These are phyloP conservation scores for Thelonectria blattea DNA, from an alignment of 2,329 filamentous ascomycete species.

Conservation along the genomic window DNA sequence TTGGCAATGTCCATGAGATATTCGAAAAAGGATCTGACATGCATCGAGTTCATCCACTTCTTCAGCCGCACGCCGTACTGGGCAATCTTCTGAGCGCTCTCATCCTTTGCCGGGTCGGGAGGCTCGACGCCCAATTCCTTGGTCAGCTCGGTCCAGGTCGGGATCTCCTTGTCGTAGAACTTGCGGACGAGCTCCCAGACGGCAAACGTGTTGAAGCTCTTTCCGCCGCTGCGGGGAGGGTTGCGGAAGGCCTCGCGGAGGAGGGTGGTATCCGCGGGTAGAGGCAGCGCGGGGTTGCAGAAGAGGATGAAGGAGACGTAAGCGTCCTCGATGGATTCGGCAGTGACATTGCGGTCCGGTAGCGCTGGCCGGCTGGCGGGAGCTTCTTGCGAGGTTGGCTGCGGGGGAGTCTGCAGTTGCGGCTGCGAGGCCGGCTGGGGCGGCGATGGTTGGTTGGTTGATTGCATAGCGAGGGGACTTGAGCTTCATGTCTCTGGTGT, in stretches of 20 bases:
- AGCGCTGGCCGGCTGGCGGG: constrained; percentile 46
- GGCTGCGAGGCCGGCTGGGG: constrained; percentile 18
- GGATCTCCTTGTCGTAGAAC: constrained; percentile 82
- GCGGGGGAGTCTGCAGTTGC: constrained; percentile 15
- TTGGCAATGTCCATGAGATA: constrained; percentile 81
- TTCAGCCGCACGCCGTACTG: constrained; percentile 92
- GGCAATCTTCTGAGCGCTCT: constrained; percentile 91
- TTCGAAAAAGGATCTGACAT: constrained; percentile 93
- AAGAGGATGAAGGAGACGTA: constrained; percentile 87
- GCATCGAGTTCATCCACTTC: constrained; percentile 98
- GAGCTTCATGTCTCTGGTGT: constrained; percentile 35
- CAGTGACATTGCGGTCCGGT: constrained; percentile 71
- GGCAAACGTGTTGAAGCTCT: constrained; percentile 78
- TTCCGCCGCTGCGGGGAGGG: constrained; percentile 86
- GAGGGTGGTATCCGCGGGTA: constrained; percentile 71
- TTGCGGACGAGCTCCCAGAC: constrained; percentile 81
- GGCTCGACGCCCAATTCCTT: constrained; percentile 87
- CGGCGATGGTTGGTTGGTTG: constrained; percentile 24
- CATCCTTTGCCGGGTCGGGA: constrained; percentile 79
- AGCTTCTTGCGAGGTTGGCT: constrained; percentile 11
- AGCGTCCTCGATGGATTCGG: constrained; percentile 77
- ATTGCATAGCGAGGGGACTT: constrained; percentile 27
- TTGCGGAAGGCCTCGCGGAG: constrained; percentile 78
- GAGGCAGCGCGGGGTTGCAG: constrained; percentile 80
- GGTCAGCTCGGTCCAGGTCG: constrained; percentile 90